Evolutionary conservation across 2,329 filamentous ascomycete genomes (phyloP).

Genomic region (Calonectria fujianensis): DNA sequence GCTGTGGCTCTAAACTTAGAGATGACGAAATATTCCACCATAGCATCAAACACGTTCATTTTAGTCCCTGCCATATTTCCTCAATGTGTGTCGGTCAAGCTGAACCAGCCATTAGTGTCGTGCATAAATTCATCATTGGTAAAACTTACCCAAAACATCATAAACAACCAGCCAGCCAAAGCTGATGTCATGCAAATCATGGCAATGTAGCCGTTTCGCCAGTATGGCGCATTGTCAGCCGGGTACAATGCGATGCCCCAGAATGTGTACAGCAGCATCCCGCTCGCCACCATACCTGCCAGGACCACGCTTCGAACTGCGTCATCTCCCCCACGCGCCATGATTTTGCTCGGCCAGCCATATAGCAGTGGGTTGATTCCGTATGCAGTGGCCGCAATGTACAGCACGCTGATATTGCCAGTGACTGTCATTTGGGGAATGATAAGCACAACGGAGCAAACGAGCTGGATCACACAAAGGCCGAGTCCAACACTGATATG

Average conservation of each 20-base stretch:
- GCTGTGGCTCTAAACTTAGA: not conserved
- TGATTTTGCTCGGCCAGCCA: slow-evolving; percentile 54
- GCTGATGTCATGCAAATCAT: slow-evolving; percentile 49
- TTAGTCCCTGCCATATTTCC: not conserved
- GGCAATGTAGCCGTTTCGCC: slow-evolving; percentile 55
- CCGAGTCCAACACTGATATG: slow-evolving; percentile 37
- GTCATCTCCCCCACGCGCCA: slow-evolving; percentile 58
- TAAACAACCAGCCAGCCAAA: slow-evolving; percentile 42
- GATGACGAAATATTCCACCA: not conserved
- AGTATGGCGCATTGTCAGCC: slow-evolving; percentile 65
- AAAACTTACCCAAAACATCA: slow-evolving; percentile 13
- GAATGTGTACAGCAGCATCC: slow-evolving; percentile 65
- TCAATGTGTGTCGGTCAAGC: slow-evolving; percentile 11
- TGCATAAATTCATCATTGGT: not conserved
- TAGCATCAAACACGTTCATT: not conserved
- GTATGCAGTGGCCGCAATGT: slow-evolving; percentile 52
- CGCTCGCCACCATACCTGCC: slow-evolving; percentile 63
- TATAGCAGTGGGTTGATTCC: slow-evolving; percentile 52
- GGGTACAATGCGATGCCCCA: slow-evolving; percentile 67
- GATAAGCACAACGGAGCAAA: slow-evolving; percentile 45
- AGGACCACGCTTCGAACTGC: slow-evolving; percentile 63
- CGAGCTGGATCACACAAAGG: slow-evolving; percentile 43
- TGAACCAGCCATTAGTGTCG: not conserved
- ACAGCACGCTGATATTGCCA: slow-evolving; percentile 46
- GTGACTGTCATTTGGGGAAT: slow-evolving; percentile 46